Conservation (phyloP, 2,329 filamentous ascomycete genomes). For the Cercospora zeina region DNA sequence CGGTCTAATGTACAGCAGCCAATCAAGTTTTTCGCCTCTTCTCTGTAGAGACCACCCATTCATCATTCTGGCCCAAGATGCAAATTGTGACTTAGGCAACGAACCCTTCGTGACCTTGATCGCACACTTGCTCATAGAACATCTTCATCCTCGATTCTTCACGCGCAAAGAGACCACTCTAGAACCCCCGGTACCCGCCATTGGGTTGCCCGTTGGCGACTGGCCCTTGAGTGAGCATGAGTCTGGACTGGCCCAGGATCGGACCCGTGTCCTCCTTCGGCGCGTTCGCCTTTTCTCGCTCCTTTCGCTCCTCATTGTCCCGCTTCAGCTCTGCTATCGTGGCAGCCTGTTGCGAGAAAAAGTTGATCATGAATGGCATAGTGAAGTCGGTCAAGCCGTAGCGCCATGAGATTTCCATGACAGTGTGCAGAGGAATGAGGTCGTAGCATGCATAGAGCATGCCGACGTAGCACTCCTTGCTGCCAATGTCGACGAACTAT, state of each 20-base stretch:
- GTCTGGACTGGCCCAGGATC: conserved; percentile 80
- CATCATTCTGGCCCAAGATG: not conserved
- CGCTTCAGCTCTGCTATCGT: conserved; percentile 83
- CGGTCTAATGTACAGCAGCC: conserved; percentile 13
- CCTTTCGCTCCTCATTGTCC: conserved; percentile 93
- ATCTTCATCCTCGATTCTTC: not conserved
- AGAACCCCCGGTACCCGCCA: conserved; percentile 40
- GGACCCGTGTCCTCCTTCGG: conserved; percentile 84
- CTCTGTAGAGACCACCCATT: conserved; percentile 10
- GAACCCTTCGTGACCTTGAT: conserved; percentile 14
- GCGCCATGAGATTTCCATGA: conserved; percentile 97
- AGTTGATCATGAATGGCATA: conserved; percentile 99
- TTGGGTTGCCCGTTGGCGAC: conserved; percentile 62
- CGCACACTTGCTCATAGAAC: not conserved
- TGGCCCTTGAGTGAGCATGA: conserved; percentile 95
- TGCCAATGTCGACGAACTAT: conserved; percentile 98
- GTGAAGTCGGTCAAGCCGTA: conserved; percentile 93
- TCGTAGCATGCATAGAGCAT: conserved; percentile 99
- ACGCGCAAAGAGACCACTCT: not conserved
- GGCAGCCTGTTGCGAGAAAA: conserved; percentile 84
- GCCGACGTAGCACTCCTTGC: conserved; percentile 98
- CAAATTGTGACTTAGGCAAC: not conserved
- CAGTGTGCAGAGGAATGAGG: conserved; percentile 85
- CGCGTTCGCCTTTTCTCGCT: conserved; percentile 71
- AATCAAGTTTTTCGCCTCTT: conserved; percentile 1